Percentiles rank a stretch among this genome's conserved stretches.
phyloP scores from a whole-genome alignment of 2,329 filamentous ascomycete genomes.

The Neocucurbitaria cava region DNA sequence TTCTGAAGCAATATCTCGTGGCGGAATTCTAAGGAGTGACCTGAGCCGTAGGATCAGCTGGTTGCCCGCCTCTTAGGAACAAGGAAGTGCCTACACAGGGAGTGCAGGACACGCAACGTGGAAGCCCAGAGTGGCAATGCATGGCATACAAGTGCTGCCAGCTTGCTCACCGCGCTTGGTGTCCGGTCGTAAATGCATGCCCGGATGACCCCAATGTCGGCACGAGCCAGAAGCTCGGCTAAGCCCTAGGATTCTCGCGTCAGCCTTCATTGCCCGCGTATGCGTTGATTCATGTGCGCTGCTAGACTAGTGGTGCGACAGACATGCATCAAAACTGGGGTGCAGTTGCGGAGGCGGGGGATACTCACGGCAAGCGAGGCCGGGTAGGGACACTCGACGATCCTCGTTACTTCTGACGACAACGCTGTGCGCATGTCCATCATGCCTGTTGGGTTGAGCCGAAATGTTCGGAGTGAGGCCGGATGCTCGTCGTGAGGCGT shows the following conservation, averaged over 20 bases:
- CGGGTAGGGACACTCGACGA: conserved; percentile 59
- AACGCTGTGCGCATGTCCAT: conserved; percentile 31
- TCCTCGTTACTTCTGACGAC: conserved; percentile 53
- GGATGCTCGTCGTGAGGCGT: conserved; percentile 15
- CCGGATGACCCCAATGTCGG: conserved; percentile 47
- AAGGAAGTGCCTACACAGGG: conserved; percentile 51
- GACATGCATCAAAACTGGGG: conserved; percentile 11
- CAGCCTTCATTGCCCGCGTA: conserved; percentile 30
- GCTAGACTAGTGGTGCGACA: conserved; percentile 16
- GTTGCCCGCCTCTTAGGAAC: not conserved
- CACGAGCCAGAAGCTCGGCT: conserved; percentile 42
- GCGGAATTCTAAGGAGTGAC: conserved; percentile 39
- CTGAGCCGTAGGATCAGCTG: conserved; percentile 26
- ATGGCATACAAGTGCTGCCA: conserved; percentile 55
- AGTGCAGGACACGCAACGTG: conserved; percentile 58
- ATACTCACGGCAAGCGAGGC: conserved; percentile 57
- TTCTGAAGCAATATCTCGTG: conserved; percentile 37
- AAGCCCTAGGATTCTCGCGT: conserved; percentile 42
- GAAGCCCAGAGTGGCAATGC: conserved; percentile 60
- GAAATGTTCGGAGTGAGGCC: conserved; percentile 7
- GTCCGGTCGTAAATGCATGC: conserved; percentile 56
- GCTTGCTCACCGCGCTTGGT: conserved; percentile 56
- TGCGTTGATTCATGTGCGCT: conserved; percentile 29
- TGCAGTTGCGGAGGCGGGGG: conserved; percentile 13
- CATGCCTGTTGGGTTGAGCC: conserved; percentile 20